Evolutionary conservation across 352 stramenopile genomes (phyloP), one percentile per base, ranked within the genome.

Genomic region (Pythium guiyangense): DNA sequence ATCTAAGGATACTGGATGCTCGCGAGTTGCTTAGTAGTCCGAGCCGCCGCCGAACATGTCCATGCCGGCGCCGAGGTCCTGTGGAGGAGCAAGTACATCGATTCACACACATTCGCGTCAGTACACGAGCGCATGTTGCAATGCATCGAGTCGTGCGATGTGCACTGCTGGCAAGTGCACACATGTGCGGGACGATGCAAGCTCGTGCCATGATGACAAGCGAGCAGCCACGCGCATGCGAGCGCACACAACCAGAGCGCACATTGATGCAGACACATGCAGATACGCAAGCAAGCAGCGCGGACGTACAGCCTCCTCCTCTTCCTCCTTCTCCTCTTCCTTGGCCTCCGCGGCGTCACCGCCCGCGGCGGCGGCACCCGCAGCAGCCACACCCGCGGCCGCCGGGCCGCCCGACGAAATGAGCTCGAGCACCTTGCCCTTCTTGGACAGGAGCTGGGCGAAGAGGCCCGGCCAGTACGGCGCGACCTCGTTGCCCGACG

Each of bases 401-500:
- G 58, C 57, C 25, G 73, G 71, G 60, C 84, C 79, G 49, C 83
- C 83, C 63, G 80, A 79, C 37, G 83, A 85, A 67, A 93, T 90
- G 35, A 92, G 57, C 50, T 92, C 82, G 34, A 89, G 49, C 57
- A 90, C 71, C 73, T 89, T 92, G 74, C 71, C 79, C 50, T 86
- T 80, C 77, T 92, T 87, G 59, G 73, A 79, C 52, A 92, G 54
- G 44, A 92, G 73, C 59, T 70, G 71, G 15, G 79, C 59, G 63
- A 93, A 93, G 48, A 93, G 70, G 35, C 66, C 80, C 27, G 80
- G 77, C 84, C 84, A 93, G 79, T 93, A 93, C 15, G 82, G 82
- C 69, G 90, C 84, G 60, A 93, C 84, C 60, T 91, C 77, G 73
- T 93, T 93, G 65, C 71, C 65, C 37, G 84, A 93, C n/a, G 84